Base-by-base conservation (phyloP, 768 basidiomycete species). In the Pulveroboletus frians region DNA sequence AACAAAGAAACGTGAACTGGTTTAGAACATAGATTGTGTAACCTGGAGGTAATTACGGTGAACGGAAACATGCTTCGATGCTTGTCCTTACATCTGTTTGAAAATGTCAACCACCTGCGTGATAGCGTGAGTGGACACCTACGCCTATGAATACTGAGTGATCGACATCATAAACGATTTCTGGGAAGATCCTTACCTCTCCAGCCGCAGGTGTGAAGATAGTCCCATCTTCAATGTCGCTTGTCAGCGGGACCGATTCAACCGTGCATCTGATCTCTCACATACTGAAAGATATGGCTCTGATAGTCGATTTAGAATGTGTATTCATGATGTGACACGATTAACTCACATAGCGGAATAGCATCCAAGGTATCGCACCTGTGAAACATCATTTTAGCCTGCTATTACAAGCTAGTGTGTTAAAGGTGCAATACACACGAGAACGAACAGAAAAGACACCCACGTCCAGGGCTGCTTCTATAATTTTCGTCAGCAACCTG, bases 361-460 rank as follows among this genome's bases (percentile, higher is more conserved):
- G 15, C 38, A 47, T 13, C 55, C 54, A 29, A 56, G 35, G 39
- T 56, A 56, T 15, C 54, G 55, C 18, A 56, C 32, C 55, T 56
- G 7, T 11, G 31, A 17, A 18, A 5, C 2, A 9, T 3, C 2
- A 20, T 21, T n/a, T 43, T 11, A 27, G 18, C 27, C 30, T 9
- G n/a, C 21, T 3, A n/a, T 9, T 1, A 21, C 30, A 15, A 31
- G 5, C 42, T 14, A 31, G 42, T 21, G 4, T 17, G 29, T 15
- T 4, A 11, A 41, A 26, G 23, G 13, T 5, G 13, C 1, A 14
- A 39, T 32, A 55, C 52, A 10, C 30, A 58, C 56, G 6, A 58
- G 26, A 18, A 55, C 7, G 5, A 39, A 57, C 4, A 58, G 14
- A 9, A 17, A 35, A 13, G 57, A 48, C 17, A 58, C 57, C 37